Conservation (phyloP, 1,139 yeast genomes). For the Taphrina wiesneri region DNA sequence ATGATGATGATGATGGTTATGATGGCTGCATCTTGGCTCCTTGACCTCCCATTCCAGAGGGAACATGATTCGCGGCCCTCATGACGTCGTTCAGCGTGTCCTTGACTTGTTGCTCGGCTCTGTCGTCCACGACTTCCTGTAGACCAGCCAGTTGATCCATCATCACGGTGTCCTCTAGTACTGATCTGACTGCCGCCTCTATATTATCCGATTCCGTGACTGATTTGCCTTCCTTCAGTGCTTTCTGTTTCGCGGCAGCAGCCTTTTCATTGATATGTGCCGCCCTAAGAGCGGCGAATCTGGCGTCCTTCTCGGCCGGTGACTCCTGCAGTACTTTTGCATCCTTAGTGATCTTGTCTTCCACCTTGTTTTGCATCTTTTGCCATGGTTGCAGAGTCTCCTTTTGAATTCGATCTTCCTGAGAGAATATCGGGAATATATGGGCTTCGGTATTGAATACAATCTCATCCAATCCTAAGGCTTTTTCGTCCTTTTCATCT, state of each 20-base stretch:
- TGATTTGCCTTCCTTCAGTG: conserved; percentile 17
- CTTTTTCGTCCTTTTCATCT: conserved; percentile 56
- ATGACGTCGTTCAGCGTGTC: background rate
- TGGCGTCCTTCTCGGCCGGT: background rate
- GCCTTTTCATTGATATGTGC: conserved; percentile 20
- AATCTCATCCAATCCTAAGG: conserved; percentile 61
- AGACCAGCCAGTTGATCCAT: background rate
- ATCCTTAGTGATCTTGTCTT: background rate
- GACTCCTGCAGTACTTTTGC: background rate
- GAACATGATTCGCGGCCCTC: conserved; percentile 4
- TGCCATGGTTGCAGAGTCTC: conserved; percentile 24
- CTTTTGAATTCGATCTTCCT: background rate
- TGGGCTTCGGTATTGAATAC: conserved; percentile 94
- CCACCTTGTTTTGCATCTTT: conserved; percentile 3
- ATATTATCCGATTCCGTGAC: conserved; percentile 1
- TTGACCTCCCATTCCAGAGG: conserved; percentile 5
- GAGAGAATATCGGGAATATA: conserved; percentile 69
- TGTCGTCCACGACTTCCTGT: background rate
- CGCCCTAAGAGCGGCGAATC: background rate
- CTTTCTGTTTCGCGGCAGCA: conserved; percentile 7
- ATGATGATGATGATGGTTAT: background rate
- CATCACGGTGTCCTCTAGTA: conserved; percentile 19
- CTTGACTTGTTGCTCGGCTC: background rate
- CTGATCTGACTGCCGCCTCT: conserved; percentile 5
- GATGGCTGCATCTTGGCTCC: conserved; percentile 10